Percentiles rank a stretch among this genome's conserved stretches.
Conservation (phyloP, 2,329 filamentous ascomycete genomes). For the Graphilbum fragrans region DNA sequence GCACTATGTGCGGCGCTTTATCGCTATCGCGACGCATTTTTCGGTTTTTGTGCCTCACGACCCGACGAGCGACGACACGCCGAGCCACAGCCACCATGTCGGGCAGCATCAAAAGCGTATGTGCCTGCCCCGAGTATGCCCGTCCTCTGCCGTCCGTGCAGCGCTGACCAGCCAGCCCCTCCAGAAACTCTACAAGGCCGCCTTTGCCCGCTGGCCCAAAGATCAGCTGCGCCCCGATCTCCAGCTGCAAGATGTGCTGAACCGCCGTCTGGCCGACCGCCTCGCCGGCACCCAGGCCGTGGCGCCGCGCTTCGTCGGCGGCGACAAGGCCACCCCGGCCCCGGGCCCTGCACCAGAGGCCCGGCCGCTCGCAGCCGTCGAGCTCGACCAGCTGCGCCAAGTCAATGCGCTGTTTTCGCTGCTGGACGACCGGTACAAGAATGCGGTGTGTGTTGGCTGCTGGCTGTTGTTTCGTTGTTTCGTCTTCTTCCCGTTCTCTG, state of each 20-base stretch:
- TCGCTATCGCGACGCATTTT: no score
- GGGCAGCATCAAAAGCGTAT: constrained; percentile 4
- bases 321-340: constrained; percentile 9
- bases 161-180: constrained; percentile 22
- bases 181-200: constrained; percentile 34
- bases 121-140: background rate
- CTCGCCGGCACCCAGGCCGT: no score
- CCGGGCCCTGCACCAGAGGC: background rate
- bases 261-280: constrained; percentile 27
- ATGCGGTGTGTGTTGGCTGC: no score
- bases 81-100: constrained; percentile 1
- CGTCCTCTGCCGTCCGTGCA: no score
- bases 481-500: background rate
- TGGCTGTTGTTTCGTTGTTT: constrained; percentile 8
- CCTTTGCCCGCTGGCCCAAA: constrained; percentile 48
- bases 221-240: constrained; percentile 50
- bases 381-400: constrained; percentile 40
- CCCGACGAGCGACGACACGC: no score
- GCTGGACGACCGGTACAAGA: constrained; percentile 46
- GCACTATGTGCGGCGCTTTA: no score
- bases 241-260: constrained; percentile 47
- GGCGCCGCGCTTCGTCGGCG: constrained; percentile 15
- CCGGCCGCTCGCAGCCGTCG: constrained; percentile 13
- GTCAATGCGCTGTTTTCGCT: constrained; percentile 48
- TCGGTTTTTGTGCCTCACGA: background rate